Evolutionary conservation across 169 alveolate genomes (phyloP).

Genomic region (Plasmodium billcollinsi): DNA sequence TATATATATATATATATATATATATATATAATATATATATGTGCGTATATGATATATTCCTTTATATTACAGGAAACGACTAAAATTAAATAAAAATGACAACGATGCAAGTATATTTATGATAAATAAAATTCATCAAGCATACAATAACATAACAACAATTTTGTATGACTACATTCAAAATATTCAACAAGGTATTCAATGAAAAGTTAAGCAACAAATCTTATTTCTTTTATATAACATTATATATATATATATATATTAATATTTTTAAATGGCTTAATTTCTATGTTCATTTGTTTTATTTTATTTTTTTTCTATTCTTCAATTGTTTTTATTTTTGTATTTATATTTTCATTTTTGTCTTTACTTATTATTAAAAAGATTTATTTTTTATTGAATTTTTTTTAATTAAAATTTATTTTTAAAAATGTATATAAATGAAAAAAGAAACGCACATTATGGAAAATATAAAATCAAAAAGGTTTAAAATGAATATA

Average conservation of each 20-base stretch:
- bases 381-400: too few relatives aligned
- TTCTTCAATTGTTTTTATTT: not conserved
- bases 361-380: too few relatives aligned
- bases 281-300: not conserved
- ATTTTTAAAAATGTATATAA: too few relatives aligned
- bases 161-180: slow-evolving; percentile 74
- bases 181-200: slow-evolving; percentile 72
- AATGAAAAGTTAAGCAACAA: not conserved
- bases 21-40: slow-evolving; percentile 9
- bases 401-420: too few relatives aligned
- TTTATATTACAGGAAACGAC: slow-evolving; percentile 34
- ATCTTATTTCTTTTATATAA: not conserved
- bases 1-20: slow-evolving; percentile 7
- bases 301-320: not conserved
- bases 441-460: too few relatives aligned
- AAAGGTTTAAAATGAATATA: too few relatives aligned
- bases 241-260: not conserved
- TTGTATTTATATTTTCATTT: too few relatives aligned
- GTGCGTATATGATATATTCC: not conserved
- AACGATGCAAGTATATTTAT: slow-evolving; percentile 75
- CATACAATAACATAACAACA: slow-evolving; percentile 73
- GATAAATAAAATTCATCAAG: slow-evolving; percentile 74
- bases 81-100: slow-evolving; percentile 62
- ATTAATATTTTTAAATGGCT: not conserved
- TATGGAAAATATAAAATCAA: too few relatives aligned